These are phyloP conservation scores for Scutellaria baicalensis DNA, from an alignment of 257 asterid species.

Conservation along the genomic window DNA sequence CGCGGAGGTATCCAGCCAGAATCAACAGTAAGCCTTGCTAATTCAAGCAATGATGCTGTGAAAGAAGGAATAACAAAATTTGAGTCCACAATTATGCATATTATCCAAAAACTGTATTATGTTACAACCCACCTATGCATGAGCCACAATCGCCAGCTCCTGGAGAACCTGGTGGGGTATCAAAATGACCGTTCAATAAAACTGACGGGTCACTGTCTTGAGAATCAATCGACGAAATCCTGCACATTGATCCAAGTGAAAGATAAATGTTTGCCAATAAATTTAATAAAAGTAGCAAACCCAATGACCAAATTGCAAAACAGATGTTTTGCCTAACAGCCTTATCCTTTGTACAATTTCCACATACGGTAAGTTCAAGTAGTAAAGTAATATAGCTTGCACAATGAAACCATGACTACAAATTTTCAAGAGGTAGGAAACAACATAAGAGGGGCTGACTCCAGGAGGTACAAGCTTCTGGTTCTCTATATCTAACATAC, in stretches of 20 bases:
- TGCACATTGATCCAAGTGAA: slow-evolving; percentile 28
- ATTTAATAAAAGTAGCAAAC: neutral
- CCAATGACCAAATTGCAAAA: neutral
- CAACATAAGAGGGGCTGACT: neutral
- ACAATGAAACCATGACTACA: neutral
- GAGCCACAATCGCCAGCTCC: slow-evolving; percentile 99
- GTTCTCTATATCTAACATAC: neutral
- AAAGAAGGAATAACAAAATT: slow-evolving; percentile 23
- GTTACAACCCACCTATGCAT: slow-evolving; percentile 73
- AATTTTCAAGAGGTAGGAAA: neutral
- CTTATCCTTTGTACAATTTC: neutral
- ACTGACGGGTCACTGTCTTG: slow-evolving; percentile 71
- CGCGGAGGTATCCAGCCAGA: slow-evolving; percentile 92
- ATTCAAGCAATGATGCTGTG: slow-evolving; percentile 88
- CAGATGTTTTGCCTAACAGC: neutral
- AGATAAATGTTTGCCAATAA: slow-evolving; percentile 7
- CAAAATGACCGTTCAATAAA: slow-evolving; percentile 86
- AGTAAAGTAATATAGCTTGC: neutral
- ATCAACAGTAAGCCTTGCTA: slow-evolving; percentile 80
- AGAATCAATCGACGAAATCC: slow-evolving; percentile 75
- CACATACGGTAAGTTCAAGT: neutral
- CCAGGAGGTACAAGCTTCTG: neutral
- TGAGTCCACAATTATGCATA: slow-evolving; percentile 9
- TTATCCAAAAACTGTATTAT: neutral
- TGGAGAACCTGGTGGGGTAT: slow-evolving; percentile 86